phyloP scores from a whole-genome alignment of 306 rosid genomes.

The Dalbergia cultrata region DNA sequence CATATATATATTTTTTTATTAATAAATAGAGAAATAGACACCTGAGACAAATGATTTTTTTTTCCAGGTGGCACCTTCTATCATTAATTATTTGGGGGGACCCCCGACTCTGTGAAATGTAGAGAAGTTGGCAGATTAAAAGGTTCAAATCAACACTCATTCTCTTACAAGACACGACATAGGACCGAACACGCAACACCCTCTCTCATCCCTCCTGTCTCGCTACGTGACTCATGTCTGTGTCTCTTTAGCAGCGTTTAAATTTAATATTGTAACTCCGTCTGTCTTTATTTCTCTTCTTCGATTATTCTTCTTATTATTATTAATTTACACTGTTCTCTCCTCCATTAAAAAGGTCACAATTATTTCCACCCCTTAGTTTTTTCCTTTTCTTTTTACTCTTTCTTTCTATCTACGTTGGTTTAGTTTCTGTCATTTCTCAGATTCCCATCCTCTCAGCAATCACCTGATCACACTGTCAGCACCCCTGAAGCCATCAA shows the following conservation, averaged over 20 bases:
- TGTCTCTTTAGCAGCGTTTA: neutral
- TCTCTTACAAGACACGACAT: conserved; percentile 9
- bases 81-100: too few species aligned
- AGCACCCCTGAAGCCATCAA: conserved; percentile 32
- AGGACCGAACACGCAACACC: conserved; percentile 5
- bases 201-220: neutral
- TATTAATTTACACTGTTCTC: neutral
- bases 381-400: neutral
- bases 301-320: too few species aligned
- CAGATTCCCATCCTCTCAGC: neutral
- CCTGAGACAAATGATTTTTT: too few species aligned
- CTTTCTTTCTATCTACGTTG: neutral
- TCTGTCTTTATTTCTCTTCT: neutral
- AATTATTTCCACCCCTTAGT: conserved; percentile 20
- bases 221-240: neutral
- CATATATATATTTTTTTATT: too few species aligned
- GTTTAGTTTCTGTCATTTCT: neutral
- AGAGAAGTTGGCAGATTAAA: too few species aligned
- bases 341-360: conserved; percentile 39
- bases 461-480: conserved; percentile 36
- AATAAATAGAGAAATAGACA: too few species aligned
- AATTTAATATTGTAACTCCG: neutral
- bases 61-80: too few species aligned
- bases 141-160: neutral
- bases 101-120: too few species aligned